phyloP scores from a whole-genome alignment of 2,329 filamentous ascomycete genomes.

The Cladosporium sp. region DNA sequence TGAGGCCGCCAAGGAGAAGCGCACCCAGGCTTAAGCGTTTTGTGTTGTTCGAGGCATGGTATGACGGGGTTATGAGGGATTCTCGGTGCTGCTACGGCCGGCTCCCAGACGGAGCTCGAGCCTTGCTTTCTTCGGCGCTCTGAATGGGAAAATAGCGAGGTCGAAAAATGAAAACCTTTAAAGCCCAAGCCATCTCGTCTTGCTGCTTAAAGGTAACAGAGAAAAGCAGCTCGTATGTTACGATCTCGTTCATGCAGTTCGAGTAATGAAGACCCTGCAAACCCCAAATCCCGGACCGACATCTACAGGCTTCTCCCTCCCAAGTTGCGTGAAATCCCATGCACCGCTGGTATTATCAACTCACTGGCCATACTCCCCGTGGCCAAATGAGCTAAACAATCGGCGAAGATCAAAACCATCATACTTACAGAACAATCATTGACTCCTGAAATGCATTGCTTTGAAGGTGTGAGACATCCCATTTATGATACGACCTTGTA shows the following conservation, averaged over 20 bases:
- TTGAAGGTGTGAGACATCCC: conserved; percentile 79
- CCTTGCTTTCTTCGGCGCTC: conserved; percentile 12
- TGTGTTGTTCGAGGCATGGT: conserved; percentile 12
- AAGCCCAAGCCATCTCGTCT: conserved; percentile 11
- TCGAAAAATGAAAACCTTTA: conserved; percentile 13
- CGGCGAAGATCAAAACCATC: conserved; percentile 75
- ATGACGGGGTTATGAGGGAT: conserved; percentile 9
- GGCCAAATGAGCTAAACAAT: conserved; percentile 85
- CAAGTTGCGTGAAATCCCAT: background rate
- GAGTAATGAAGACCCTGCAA: background rate
- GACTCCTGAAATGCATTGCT: conserved; percentile 65
- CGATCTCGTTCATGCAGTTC: background rate
- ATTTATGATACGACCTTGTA: background rate
- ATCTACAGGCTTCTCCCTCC: background rate
- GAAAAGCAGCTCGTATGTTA: background rate
- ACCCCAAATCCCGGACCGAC: background rate
- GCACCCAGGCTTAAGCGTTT: conserved; percentile 22
- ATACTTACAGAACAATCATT: conserved; percentile 77
- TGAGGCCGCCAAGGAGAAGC: conserved; percentile 64
- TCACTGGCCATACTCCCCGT: conserved; percentile 62
- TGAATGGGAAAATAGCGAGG: conserved; percentile 11
- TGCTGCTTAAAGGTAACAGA: background rate
- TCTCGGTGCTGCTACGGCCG: conserved; percentile 7
- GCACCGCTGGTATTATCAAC: conserved; percentile 79
- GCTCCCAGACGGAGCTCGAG: conserved; percentile 10